Conservation (phyloP, 768 basidiomycete genomes). For the Zangia roseola region DNA sequence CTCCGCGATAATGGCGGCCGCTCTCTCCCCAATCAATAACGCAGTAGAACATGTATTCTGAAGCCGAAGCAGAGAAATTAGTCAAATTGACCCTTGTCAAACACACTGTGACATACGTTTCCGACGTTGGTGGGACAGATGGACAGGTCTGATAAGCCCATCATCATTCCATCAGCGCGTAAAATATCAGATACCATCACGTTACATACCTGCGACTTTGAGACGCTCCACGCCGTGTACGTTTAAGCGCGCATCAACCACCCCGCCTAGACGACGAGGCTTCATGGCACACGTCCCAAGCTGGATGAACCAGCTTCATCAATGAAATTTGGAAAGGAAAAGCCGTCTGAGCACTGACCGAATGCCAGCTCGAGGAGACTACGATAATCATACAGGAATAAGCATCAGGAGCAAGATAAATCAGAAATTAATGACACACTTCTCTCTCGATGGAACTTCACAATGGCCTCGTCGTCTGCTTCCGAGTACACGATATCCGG, state of each 20-base stretch:
- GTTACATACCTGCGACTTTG: constrained; percentile 53
- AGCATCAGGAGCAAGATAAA: not conserved
- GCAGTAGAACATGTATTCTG: constrained; percentile 47
- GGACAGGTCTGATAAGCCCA: constrained; percentile 32
- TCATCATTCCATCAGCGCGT: not conserved
- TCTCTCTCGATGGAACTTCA: constrained; percentile 20
- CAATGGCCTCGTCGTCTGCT: constrained; percentile 35
- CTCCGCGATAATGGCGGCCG: constrained; percentile 55
- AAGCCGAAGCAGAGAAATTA: too few species aligned
- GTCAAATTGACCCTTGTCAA: too few species aligned
- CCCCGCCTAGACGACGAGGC: constrained; percentile 54
- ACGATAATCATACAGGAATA: not conserved
- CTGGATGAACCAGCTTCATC: constrained; percentile 27
- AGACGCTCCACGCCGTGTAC: constrained; percentile 60
- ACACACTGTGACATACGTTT: constrained; percentile 11
- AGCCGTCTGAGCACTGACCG: constrained; percentile 2
- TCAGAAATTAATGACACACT: constrained; percentile 1
- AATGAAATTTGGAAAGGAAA: not conserved
- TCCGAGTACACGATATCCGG: constrained; percentile 35
- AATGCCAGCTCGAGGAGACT: constrained; percentile 16
- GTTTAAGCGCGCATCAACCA: constrained; percentile 58
- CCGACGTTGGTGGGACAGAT: constrained; percentile 29
- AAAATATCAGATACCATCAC: not conserved
- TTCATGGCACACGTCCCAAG: constrained; percentile 72
- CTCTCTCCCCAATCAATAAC: constrained; percentile 56